Evolutionary conservation across 2,329 filamentous ascomycete genomes (phyloP).

Genomic region (Epichloe uncinata): DNA sequence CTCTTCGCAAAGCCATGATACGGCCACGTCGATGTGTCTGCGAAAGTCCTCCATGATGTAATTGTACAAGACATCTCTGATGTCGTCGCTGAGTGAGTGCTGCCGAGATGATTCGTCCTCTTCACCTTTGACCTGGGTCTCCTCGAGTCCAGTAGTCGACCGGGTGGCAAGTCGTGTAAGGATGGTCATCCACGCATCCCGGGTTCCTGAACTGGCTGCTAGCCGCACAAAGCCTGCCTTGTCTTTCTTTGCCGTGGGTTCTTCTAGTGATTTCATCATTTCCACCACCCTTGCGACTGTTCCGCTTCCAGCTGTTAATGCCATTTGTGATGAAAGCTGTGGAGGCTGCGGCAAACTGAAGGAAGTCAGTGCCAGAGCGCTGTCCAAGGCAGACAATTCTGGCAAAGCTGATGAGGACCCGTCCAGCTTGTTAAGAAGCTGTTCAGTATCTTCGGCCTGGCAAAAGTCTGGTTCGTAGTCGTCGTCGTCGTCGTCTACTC

Average conservation of each 20-base stretch:
- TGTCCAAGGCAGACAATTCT: slow-evolving; percentile 17
- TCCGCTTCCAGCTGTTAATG: slow-evolving; percentile 59
- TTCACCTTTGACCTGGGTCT: slow-evolving; percentile 43
- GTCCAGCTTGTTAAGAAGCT: slow-evolving; percentile 66
- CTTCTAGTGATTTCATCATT: slow-evolving; percentile 61
- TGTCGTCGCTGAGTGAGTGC: slow-evolving; percentile 48
- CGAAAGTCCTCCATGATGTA: slow-evolving; percentile 91
- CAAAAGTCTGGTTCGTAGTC: slow-evolving; percentile 78
- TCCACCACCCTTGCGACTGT: slow-evolving; percentile 67
- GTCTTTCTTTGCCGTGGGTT: slow-evolving; percentile 45
- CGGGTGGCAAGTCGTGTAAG: slow-evolving; percentile 76
- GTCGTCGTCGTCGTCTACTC: slow-evolving; percentile 63
- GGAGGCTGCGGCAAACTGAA: slow-evolving; percentile 72
- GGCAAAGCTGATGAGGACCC: slow-evolving; percentile 41
- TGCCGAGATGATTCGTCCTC: slow-evolving; percentile 31
- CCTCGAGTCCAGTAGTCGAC: slow-evolving; percentile 57
- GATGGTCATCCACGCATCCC: slow-evolving; percentile 84
- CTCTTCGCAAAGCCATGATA: slow-evolving; percentile 92
- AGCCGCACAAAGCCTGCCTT: slow-evolving; percentile 70
- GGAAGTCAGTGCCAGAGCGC: slow-evolving; percentile 52
- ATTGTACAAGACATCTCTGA: slow-evolving; percentile 68
- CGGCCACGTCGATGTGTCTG: slow-evolving; percentile 74
- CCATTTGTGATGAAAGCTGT: slow-evolving; percentile 56
- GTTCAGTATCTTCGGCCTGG: slow-evolving; percentile 62
- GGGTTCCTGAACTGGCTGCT: slow-evolving; percentile 70